Evolutionary conservation across 2,329 filamentous ascomycete genomes (phyloP).

Genomic region (Scorias spongiosa): DNA sequence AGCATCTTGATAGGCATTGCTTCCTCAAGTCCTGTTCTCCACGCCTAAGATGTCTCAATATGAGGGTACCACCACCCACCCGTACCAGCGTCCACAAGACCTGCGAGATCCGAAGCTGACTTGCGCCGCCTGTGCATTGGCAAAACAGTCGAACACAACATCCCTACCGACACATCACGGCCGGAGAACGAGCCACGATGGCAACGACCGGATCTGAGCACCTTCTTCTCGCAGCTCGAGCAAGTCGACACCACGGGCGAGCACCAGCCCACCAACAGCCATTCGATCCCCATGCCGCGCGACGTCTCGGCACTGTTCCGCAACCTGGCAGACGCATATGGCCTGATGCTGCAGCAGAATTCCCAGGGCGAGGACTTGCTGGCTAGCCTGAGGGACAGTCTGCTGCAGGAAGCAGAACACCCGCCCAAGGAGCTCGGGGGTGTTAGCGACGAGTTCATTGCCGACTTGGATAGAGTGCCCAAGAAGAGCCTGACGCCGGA

Average conservation of each 20-base stretch:
- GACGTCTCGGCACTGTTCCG: slow-evolving; percentile 46
- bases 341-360: slow-evolving; percentile 33
- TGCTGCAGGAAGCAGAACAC: slow-evolving; percentile 41
- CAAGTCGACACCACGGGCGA: slow-evolving; percentile 39
- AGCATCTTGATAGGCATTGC: neutral
- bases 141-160: slow-evolving; percentile 33
- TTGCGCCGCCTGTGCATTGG: neutral
- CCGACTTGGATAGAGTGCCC: slow-evolving; percentile 44
- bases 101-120: neutral
- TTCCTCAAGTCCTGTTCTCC: neutral
- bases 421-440: slow-evolving; percentile 46
- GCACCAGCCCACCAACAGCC: slow-evolving; percentile 34
- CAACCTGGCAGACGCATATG: slow-evolving; percentile 44
- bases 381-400: slow-evolving; percentile 37
- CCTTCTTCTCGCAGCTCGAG: slow-evolving; percentile 49
- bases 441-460: slow-evolving; percentile 45
- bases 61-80: neutral
- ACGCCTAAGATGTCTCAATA: neutral
- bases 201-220: slow-evolving; percentile 47
- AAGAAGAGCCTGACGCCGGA: slow-evolving; percentile 37
- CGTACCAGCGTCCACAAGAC: neutral
- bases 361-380: slow-evolving; percentile 27
- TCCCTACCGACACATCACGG: slow-evolving; percentile 22
- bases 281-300: slow-evolving; percentile 44
- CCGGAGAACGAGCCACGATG: slow-evolving; percentile 15